Conservation (phyloP, 176 grass and related monocot species). For the Chloris gayana region DNA sequence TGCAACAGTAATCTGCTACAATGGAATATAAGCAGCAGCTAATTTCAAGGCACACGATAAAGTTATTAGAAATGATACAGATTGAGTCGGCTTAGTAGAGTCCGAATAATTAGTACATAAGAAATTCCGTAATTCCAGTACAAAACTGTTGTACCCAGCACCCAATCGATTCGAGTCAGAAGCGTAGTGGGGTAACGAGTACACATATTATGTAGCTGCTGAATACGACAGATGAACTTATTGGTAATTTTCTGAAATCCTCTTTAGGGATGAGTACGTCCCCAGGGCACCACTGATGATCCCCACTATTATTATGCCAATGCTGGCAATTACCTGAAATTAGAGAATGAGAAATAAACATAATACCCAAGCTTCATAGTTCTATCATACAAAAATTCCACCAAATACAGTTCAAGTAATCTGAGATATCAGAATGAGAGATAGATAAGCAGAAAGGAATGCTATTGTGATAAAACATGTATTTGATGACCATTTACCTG, state of each 20-base stretch:
- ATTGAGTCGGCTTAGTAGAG: slow-evolving; percentile 6
- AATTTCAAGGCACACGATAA: neutral
- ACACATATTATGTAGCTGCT: neutral
- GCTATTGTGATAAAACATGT: neutral
- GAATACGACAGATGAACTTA: slow-evolving; percentile 18
- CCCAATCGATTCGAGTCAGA: neutral
- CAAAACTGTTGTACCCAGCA: neutral
- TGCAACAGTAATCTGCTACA: neutral
- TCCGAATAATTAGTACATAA: slow-evolving; percentile 18
- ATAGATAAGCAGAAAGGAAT: neutral
- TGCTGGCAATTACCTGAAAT: slow-evolving; percentile 64
- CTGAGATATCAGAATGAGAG: no score
- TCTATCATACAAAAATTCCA: neutral
- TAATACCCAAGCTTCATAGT: neutral
- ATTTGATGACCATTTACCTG: slow-evolving; percentile 53
- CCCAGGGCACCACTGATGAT: slow-evolving; percentile 49
- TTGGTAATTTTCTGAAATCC: slow-evolving; percentile 46
- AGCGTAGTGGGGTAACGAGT: neutral
- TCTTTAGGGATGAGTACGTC: slow-evolving; percentile 69
- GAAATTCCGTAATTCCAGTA: neutral
- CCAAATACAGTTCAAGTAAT: no score
- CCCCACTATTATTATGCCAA: slow-evolving; percentile 58
- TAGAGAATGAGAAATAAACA: neutral
- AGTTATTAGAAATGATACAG: neutral
- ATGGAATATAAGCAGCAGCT: neutral